phyloP scores from a whole-genome alignment of 139 green algal species.

The Picochlorum sp. region DNA sequence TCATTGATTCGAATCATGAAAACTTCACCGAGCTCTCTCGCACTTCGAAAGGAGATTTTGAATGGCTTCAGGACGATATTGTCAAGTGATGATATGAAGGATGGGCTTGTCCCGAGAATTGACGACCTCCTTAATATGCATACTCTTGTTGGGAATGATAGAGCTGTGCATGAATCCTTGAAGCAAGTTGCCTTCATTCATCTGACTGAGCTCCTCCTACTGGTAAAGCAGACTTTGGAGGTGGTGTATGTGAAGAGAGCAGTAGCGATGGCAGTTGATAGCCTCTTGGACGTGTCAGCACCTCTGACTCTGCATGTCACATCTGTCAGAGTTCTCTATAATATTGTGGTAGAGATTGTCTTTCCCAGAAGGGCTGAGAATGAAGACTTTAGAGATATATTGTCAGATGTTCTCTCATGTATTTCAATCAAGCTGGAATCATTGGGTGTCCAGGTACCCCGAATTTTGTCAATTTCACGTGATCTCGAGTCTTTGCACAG shows the following conservation, averaged over 20 bases:
- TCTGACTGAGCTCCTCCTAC: conserved; percentile 75
- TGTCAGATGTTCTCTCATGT: conserved; percentile 70
- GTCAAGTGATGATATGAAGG: conserved; percentile 42
- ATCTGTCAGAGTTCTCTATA: conserved; percentile 76
- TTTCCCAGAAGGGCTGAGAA: conserved; percentile 31
- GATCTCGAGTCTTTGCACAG: conserved; percentile 20
- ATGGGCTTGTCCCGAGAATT: conserved; percentile 24
- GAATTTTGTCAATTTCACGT: conserved; percentile 7
- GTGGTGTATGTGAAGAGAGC: conserved; percentile 49
- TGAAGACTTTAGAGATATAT: conserved; percentile 40
- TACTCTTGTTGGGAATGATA: conserved; percentile 56
- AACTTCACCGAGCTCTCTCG: conserved; percentile 53
- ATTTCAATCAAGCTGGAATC: conserved; percentile 69
- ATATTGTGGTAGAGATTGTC: conserved; percentile 71
- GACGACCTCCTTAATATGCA: conserved; percentile 68
- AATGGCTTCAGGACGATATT: conserved; percentile 62
- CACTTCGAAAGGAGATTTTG: conserved; percentile 76
- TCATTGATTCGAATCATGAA: conserved; percentile 35
- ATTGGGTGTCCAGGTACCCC: conserved; percentile 30
- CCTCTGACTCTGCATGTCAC: conserved; percentile 61
- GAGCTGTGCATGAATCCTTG: conserved; percentile 61
- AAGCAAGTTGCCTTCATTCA: conserved; percentile 64
- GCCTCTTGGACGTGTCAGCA: conserved; percentile 54
- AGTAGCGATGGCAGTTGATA: conserved; percentile 62
- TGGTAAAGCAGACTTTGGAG: conserved; percentile 50